Conservation (phyloP, 179 eudicot species). For the Carnegiea gigantea region DNA sequence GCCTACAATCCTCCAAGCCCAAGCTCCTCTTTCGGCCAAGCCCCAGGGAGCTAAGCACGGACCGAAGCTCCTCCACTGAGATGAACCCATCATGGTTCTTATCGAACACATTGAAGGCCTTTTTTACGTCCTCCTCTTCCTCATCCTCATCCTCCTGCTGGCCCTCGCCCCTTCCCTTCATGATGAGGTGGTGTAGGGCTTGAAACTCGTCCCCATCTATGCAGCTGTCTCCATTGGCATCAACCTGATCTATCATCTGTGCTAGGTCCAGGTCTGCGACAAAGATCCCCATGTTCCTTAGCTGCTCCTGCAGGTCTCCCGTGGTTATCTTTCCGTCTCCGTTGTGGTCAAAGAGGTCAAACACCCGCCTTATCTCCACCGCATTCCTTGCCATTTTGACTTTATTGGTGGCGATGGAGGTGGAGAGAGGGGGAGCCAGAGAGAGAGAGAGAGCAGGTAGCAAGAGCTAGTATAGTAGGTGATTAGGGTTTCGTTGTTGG, state of each 20-base stretch:
- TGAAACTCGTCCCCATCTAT: slow-evolving; percentile 35
- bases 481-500: background rate
- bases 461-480: background rate
- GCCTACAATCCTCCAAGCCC: slow-evolving; percentile 36
- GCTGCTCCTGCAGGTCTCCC: slow-evolving; percentile 22
- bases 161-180: slow-evolving; percentile 12
- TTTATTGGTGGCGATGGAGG: background rate
- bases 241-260: slow-evolving; percentile 30
- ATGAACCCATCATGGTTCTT: slow-evolving; percentile 44
- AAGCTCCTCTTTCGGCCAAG: slow-evolving; percentile 31
- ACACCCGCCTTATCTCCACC: slow-evolving; percentile 33
- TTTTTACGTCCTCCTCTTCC: slow-evolving; percentile 26
- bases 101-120: slow-evolving; percentile 38
- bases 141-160: background rate
- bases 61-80: slow-evolving; percentile 32
- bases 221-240: slow-evolving; percentile 34
- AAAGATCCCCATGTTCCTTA: slow-evolving; percentile 33
- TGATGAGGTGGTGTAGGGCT: slow-evolving; percentile 27
- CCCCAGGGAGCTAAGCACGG: slow-evolving; percentile 34
- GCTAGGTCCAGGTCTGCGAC: slow-evolving; percentile 31
- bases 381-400: slow-evolving; percentile 16
- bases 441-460: too few species aligned
- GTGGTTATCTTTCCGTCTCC: slow-evolving; percentile 35
- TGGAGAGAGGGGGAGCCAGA: background rate
- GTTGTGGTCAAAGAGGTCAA: slow-evolving; percentile 38